These are phyloP conservation scores for Arthrobotrys sinensis DNA, from an alignment of 2,329 filamentous ascomycete genomes.

Conservation along the genomic window DNA sequence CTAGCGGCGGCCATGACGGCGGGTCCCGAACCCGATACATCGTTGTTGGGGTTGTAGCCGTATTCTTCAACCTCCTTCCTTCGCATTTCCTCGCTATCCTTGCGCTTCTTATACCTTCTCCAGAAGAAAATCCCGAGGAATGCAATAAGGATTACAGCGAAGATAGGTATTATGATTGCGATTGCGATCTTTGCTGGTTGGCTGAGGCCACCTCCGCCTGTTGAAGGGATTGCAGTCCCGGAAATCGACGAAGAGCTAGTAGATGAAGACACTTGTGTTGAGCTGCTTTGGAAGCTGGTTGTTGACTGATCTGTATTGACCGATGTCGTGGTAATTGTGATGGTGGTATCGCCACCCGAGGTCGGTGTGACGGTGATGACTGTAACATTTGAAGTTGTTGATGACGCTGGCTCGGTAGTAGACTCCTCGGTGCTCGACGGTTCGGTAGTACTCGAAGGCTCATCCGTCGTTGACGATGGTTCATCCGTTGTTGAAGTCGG, in stretches of 20 bases:
- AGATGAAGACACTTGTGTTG: conserved; percentile 62
- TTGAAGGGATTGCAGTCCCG: conserved; percentile 61
- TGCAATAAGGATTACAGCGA: conserved; percentile 84
- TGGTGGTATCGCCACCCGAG: conserved; percentile 61
- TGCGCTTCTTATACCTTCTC: conserved; percentile 88
- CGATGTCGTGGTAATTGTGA: conserved; percentile 64
- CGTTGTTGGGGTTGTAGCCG: conserved; percentile 96
- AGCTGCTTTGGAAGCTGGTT: conserved; percentile 58
- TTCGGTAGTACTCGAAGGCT: conserved; percentile 49
- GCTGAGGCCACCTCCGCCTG: conserved; percentile 70
- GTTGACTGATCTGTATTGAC: conserved; percentile 62
- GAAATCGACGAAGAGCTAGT: conserved; percentile 63
- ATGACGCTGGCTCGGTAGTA: conserved; percentile 49
- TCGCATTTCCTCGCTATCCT: conserved; percentile 86
- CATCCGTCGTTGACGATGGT: conserved; percentile 42
- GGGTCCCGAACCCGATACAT: conserved; percentile 73
- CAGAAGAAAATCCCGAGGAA: conserved; percentile 85
- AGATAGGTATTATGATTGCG: conserved; percentile 93
- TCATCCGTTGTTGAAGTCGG: conserved; percentile 29
- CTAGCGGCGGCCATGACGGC: conserved; percentile 68
- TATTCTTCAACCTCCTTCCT: conserved; percentile 98
- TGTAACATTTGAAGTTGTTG: conserved; percentile 30
- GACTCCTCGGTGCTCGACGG: conserved; percentile 27
- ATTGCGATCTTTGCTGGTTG: conserved; percentile 85
- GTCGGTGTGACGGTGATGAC: conserved; percentile 61